Conservation (phyloP, 768 basidiomycete species). For the Termitomyces sp. region DNA sequence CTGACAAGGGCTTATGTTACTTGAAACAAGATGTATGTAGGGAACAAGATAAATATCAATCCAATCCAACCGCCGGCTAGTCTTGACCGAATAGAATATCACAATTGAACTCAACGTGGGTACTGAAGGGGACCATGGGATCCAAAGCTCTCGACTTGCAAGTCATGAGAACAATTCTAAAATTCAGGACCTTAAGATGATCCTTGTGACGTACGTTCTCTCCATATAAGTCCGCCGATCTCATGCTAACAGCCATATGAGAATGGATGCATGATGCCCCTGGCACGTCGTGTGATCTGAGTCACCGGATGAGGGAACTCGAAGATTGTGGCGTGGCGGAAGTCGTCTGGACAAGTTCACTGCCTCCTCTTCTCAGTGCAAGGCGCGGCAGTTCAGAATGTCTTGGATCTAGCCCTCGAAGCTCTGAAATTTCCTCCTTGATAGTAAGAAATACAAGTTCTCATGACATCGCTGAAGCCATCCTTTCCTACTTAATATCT, state of each 20-base stretch:
- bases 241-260: neutral
- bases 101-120: neutral
- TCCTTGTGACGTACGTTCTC: neutral
- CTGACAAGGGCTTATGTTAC: neutral
- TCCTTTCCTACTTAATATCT: neutral
- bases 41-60: neutral
- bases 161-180: neutral
- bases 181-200: neutral
- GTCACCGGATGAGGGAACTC: neutral
- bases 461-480: neutral
- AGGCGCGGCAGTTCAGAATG: neutral
- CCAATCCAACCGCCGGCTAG: neutral
- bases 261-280: neutral
- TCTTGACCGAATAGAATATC: neutral
- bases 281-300: neutral
- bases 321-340: neutral
- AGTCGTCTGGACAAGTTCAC: neutral
- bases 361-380: neutral
- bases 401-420: neutral
- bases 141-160: neutral
- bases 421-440: neutral
- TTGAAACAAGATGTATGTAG: neutral
- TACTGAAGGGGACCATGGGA: neutral
- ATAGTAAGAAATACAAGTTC: neutral
- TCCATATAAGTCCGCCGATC: neutral